These are phyloP conservation scores for Pseudogymnoascus sp. DNA, from an alignment of 2,329 filamentous ascomycete species.

Conservation along the genomic window DNA sequence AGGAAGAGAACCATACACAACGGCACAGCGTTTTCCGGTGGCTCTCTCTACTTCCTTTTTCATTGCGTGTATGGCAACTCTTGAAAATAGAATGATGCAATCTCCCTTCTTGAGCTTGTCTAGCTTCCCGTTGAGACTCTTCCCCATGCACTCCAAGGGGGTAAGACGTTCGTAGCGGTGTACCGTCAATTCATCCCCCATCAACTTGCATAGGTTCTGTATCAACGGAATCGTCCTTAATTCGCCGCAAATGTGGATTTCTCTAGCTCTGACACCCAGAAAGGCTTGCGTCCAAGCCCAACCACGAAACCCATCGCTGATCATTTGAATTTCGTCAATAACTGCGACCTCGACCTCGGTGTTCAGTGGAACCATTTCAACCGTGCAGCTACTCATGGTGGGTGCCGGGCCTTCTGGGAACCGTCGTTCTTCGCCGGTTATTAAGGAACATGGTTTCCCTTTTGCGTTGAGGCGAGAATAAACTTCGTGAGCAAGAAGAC, in stretches of 20 bases:
- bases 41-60: constrained; percentile 66
- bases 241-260: constrained; percentile 91
- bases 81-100: constrained; percentile 78
- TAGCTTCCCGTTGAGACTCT: constrained; percentile 56
- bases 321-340: constrained; percentile 99
- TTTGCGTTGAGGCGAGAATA: constrained; percentile 76
- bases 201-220: constrained; percentile 63
- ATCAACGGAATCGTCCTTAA: constrained; percentile 73
- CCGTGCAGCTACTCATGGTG: constrained; percentile 75
- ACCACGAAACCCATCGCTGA: constrained; percentile 67
- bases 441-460: constrained; percentile 64
- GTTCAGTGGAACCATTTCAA: constrained; percentile 67
- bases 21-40: constrained; percentile 75
- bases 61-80: constrained; percentile 70
- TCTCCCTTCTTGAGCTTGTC: constrained; percentile 74
- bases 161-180: constrained; percentile 80
- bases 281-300: constrained; percentile 94
- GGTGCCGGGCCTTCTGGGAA: constrained; percentile 49
- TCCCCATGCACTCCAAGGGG: constrained; percentile 56
- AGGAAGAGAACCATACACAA: constrained; percentile 85
- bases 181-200: constrained; percentile 74
- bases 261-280: constrained; percentile 75
- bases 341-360: constrained; percentile 70
- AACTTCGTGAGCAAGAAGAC: constrained; percentile 88
- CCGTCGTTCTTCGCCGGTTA: constrained; percentile 87